phyloP scores from a whole-genome alignment of 805 yeast species.

The Ogataea philodendri region DNA sequence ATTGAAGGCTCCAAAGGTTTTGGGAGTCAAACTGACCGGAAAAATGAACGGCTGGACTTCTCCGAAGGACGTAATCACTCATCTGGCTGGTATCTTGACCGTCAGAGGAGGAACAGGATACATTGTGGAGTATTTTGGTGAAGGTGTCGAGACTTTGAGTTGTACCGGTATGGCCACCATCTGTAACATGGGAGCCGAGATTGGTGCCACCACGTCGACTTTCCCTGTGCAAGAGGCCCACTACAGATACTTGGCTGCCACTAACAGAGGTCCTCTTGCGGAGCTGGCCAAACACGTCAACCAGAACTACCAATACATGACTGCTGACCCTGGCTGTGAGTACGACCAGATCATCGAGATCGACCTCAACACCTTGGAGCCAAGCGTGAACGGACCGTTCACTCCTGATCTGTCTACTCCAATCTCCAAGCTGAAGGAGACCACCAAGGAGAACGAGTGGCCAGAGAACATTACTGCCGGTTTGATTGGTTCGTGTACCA shows the following conservation, averaged over 20 bases:
- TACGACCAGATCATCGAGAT: slow-evolving; percentile 92
- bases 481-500: slow-evolving; percentile 97
- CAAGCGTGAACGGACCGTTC: slow-evolving; percentile 96
- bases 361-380: slow-evolving; percentile 86
- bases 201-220: slow-evolving; percentile 96
- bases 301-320: slow-evolving; percentile 58
- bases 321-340: slow-evolving; percentile 90
- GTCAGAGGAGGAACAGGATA: slow-evolving; percentile 98
- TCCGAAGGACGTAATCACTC: slow-evolving; percentile 94
- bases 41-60: slow-evolving; percentile 89
- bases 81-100: slow-evolving; percentile 87
- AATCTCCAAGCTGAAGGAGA: slow-evolving; percentile 79
- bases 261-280: slow-evolving; percentile 82
- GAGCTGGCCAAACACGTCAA: slow-evolving; percentile 72
- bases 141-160: slow-evolving; percentile 82
- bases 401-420: slow-evolving; percentile 98
- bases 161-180: slow-evolving; percentile 99
- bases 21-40: slow-evolving; percentile 94
- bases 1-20: slow-evolving; percentile 90
- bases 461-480: slow-evolving; percentile 92
- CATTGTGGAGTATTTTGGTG: slow-evolving; percentile 96
- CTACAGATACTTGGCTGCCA: slow-evolving; percentile 81
- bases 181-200: slow-evolving; percentile 99
- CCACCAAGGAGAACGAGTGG: slow-evolving; percentile 85
- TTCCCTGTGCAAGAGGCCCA: slow-evolving; percentile 95